These are phyloP conservation scores for Verticillium isaacii DNA, from an alignment of 2,329 filamentous ascomycete species.

Conservation along the genomic window DNA sequence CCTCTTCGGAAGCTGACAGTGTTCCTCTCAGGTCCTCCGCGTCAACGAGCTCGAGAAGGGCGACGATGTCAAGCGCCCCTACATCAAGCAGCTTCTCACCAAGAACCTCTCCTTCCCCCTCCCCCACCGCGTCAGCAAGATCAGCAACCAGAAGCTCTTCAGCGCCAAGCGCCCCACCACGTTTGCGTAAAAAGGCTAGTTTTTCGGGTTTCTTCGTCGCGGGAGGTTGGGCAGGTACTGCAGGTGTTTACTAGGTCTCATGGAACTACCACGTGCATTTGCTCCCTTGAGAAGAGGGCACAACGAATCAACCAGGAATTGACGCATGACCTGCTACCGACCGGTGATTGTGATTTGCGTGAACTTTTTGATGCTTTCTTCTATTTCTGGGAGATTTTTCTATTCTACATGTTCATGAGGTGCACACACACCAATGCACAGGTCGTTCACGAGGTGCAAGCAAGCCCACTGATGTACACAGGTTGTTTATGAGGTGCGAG, in stretches of 20 bases:
- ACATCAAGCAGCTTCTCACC: constrained; percentile 97
- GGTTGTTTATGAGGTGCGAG: neutral
- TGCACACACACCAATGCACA: neutral
- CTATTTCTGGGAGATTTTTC: neutral
- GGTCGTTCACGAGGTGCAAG: neutral
- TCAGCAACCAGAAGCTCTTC: constrained; percentile 85
- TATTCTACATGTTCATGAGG: neutral
- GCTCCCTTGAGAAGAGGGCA: constrained; percentile 40
- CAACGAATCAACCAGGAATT: constrained; percentile 37
- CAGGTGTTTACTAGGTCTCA: constrained; percentile 58
- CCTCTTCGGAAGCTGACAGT: constrained; percentile 6
- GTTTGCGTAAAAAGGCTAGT: constrained; percentile 73
- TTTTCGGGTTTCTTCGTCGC: constrained; percentile 36
- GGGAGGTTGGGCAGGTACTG: constrained; percentile 49
- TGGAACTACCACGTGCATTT: constrained; percentile 57
- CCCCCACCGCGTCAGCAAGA: constrained; percentile 88
- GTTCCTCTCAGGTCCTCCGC: constrained; percentile 74
- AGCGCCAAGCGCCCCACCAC: constrained; percentile 89
- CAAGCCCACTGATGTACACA: too few relatives aligned
- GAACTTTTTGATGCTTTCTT: neutral
- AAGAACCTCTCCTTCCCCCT: constrained; percentile 98
- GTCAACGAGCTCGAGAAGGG: constrained; percentile 95
- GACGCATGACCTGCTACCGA: constrained; percentile 12
- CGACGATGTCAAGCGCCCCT: constrained; percentile 93
- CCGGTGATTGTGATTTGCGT: neutral